These are phyloP conservation scores for Moesziomyces aphidis DNA, from an alignment of 1,284 basidiomycete genomes.

Conservation along the genomic window DNA sequence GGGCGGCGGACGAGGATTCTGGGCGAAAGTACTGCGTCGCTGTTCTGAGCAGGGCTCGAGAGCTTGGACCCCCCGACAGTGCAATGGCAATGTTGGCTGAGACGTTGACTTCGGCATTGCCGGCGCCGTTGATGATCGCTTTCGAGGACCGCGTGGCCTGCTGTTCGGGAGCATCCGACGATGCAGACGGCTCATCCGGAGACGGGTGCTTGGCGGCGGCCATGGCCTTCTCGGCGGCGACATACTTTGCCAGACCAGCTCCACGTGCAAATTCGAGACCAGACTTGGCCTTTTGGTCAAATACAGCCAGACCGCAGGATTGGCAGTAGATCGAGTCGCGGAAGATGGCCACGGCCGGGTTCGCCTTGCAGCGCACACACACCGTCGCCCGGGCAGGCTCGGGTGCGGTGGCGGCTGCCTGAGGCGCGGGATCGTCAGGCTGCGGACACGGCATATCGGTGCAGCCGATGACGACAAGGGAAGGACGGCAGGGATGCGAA, in stretches of 20 bases:
- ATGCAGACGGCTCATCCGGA: slow-evolving; percentile 1
- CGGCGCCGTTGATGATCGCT: slow-evolving; percentile 24
- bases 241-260: slow-evolving; percentile 50
- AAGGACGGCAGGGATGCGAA: neutral
- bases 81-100: slow-evolving; percentile 37
- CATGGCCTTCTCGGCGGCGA: slow-evolving; percentile 19
- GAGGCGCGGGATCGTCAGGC: slow-evolving; percentile 25
- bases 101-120: slow-evolving; percentile 30
- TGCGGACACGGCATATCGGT: slow-evolving; percentile 43
- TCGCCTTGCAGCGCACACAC: slow-evolving; percentile 54
- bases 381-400: slow-evolving; percentile 1
- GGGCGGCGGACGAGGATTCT: slow-evolving; percentile 9
- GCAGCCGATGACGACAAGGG: neutral
- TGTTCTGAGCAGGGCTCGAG: slow-evolving; percentile 26
- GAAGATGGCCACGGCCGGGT: slow-evolving; percentile 32
- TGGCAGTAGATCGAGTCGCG: slow-evolving; percentile 59
- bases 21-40: slow-evolving; percentile 39
- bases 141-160: slow-evolving; percentile 8
- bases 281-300: slow-evolving; percentile 51
- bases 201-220: neutral
- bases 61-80: slow-evolving; percentile 29
- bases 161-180: slow-evolving; percentile 1
- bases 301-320: slow-evolving; percentile 47
- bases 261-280: slow-evolving; percentile 56
- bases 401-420: neutral